Conservation (phyloP, 768 basidiomycete genomes). For the Pleurotus giganteus region DNA sequence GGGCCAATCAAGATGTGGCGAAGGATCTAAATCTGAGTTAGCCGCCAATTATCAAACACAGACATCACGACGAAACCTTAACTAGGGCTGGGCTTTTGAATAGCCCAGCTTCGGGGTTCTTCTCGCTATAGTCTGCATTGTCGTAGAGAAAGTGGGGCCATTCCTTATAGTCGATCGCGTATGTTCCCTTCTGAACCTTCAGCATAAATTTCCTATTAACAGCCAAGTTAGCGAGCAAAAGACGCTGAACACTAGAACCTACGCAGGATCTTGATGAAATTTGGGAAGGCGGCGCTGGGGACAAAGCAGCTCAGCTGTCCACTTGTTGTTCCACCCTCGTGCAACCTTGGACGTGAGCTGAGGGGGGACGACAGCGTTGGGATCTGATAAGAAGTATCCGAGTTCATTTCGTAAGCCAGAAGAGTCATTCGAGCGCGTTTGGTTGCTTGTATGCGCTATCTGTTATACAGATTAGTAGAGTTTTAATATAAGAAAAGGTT, state of each 20-base stretch:
- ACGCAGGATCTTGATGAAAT: too few species aligned
- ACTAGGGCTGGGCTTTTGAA: slow-evolving; percentile 13
- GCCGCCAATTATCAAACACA: too few species aligned
- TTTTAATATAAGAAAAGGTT: too few species aligned
- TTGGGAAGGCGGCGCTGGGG: neutral
- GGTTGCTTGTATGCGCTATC: neutral
- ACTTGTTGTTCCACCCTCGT: neutral
- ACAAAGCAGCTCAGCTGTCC: neutral
- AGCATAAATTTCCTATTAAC: neutral
- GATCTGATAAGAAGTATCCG: neutral
- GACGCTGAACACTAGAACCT: too few species aligned
- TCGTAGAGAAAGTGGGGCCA: slow-evolving; percentile 21
- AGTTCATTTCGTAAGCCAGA: neutral
- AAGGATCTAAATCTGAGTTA: neutral
- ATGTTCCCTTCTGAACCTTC: neutral
- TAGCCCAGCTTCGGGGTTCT: slow-evolving; percentile 15
- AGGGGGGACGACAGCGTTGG: neutral
- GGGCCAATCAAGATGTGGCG: neutral
- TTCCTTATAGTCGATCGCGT: neutral
- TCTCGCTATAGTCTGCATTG: slow-evolving; percentile 8
- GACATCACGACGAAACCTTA: neutral
- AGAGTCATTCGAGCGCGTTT: neutral
- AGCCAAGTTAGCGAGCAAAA: too few species aligned
- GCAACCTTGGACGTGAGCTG: neutral
- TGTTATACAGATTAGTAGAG: too few species aligned